Evolutionary conservation across 257 asterid genomes (phyloP), one percentile per base, ranked within the genome.

Genomic region (Eustoma russellianum): DNA sequence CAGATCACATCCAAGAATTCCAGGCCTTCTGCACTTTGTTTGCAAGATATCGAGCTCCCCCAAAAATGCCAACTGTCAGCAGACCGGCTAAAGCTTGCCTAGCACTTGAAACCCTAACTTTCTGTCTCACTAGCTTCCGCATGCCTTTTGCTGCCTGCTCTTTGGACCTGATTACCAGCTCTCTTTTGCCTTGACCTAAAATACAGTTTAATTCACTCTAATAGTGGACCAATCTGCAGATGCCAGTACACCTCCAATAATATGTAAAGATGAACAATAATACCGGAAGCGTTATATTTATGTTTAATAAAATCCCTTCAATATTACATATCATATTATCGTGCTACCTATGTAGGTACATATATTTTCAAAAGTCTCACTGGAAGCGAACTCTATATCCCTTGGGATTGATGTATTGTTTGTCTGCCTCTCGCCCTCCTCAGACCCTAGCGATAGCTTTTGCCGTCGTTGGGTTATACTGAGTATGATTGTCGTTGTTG

Each of bases 21-120:
- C 90, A 80, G 35, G 95, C 94, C 78, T 85, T 88, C 55, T 43
- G 66, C 93, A 85, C 82, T 71, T 91, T 91, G 16, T 56, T 80
- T 19, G 79, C 86, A 0, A 87, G 70, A 63, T 91, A 91, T 72
- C 61, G 79, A 54, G 74, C 64, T 49, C 97, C 97, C 53, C 77
- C 78, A 67, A 76, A 70, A 14, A 75, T 86, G 24, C 97, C 97
- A 52, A 50, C 83, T n/a, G 90, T 88, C 67, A 92, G 38, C 48
- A 92, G 70, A 56, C 98, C 98, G 9, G 95, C 97, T 55, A 78
- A 77, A 10, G 93, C 94, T 56, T 92, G 95, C 62, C 94, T 87
- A 46, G 83, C 79, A 64, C 98, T 92, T n/a, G 91, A 92, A 71
- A 74, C 71, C 94, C 73, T 76, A 5, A 92, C 98, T 68, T 78